These are phyloP conservation scores for Pholiota microspora DNA, from an alignment of 768 basidiomycete genomes.

Conservation along the genomic window DNA sequence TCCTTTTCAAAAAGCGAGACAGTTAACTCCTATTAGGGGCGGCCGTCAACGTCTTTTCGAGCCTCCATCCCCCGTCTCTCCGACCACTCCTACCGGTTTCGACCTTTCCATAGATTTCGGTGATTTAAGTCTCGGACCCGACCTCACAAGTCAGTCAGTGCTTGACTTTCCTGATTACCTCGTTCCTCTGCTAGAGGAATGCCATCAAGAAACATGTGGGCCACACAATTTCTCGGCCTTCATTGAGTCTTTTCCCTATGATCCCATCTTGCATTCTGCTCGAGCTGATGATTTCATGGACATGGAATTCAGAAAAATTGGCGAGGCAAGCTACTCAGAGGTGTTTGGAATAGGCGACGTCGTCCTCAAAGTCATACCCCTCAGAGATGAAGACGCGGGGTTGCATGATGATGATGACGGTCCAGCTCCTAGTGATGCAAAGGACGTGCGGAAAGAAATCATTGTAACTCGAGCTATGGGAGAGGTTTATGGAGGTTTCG, in stretches of 20 bases:
- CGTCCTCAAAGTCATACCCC: constrained; percentile 87
- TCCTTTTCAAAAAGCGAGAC: constrained; percentile 43
- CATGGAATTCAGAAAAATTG: constrained; percentile 73
- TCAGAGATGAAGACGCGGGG: constrained; percentile 46
- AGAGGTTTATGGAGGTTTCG: constrained; percentile 73
- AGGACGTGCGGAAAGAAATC: constrained; percentile 79
- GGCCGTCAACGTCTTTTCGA: constrained; percentile 37
- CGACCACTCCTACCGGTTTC: constrained; percentile 50
- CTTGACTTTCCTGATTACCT: constrained; percentile 53
- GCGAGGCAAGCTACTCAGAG: constrained; percentile 96
- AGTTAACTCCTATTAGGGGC: constrained; percentile 66
- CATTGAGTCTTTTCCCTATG: constrained; percentile 76
- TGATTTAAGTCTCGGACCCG: constrained; percentile 35
- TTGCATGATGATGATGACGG: constrained; percentile 41
- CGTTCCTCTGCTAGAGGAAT: constrained; percentile 65
- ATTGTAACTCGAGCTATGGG: constrained; percentile 78
- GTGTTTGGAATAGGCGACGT: constrained; percentile 90
- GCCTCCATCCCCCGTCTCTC: constrained; percentile 54
- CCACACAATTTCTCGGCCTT: constrained; percentile 81
- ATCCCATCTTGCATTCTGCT: constrained; percentile 52
- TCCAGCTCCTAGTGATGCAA: constrained; percentile 70
- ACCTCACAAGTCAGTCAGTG: constrained; percentile 19
- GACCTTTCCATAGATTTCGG: constrained; percentile 53
- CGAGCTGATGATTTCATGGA: constrained; percentile 14
- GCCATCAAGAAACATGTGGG: constrained; percentile 56